Evolutionary conservation across 2,329 filamentous ascomycete species (phyloP).

Genomic region (Cladosporium halotolerans): DNA sequence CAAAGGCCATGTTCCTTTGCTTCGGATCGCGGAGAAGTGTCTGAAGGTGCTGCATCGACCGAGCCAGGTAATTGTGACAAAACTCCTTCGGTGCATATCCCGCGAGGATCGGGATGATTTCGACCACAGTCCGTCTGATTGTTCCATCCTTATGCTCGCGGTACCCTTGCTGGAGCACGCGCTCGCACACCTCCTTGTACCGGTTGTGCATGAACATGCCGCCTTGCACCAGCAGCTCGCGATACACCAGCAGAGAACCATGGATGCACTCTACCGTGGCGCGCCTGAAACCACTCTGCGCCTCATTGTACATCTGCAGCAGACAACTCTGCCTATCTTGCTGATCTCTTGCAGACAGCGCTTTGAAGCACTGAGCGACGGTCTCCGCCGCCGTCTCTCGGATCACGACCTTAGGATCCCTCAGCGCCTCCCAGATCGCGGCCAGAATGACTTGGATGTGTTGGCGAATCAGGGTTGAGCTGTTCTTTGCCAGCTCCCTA

Average conservation of each 20-base stretch:
- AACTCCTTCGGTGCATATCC: slow-evolving; percentile 91
- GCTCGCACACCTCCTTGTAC: slow-evolving; percentile 87
- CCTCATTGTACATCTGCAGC: slow-evolving; percentile 81
- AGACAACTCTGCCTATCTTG: slow-evolving; percentile 84
- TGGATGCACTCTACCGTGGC: slow-evolving; percentile 84
- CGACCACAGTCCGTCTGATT: slow-evolving; percentile 82
- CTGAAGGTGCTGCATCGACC: slow-evolving; percentile 95
- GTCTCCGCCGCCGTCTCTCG: slow-evolving; percentile 87
- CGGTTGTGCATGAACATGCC: slow-evolving; percentile 97
- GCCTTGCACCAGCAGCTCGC: slow-evolving; percentile 86
- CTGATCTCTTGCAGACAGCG: slow-evolving; percentile 87
- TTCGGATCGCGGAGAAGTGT: slow-evolving; percentile 91
- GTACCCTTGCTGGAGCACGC: slow-evolving; percentile 66
- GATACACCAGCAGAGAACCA: slow-evolving; percentile 86
- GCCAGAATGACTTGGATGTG: slow-evolving; percentile 95
- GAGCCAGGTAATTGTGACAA: slow-evolving; percentile 77
- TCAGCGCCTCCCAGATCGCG: slow-evolving; percentile 88
- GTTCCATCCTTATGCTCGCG: slow-evolving; percentile 87
- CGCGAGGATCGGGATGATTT: slow-evolving; percentile 85
- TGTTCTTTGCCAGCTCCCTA: slow-evolving; percentile 83
- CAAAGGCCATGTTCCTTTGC: slow-evolving; percentile 87
- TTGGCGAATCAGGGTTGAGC: slow-evolving; percentile 89
- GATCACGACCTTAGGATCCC: slow-evolving; percentile 85
- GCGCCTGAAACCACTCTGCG: slow-evolving; percentile 69
- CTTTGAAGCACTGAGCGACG: slow-evolving; percentile 90